Evolutionary conservation across 345 rosid genomes (phyloP), one percentile per base, ranked within the genome.

Genomic region (Bruguiera sexangula): DNA sequence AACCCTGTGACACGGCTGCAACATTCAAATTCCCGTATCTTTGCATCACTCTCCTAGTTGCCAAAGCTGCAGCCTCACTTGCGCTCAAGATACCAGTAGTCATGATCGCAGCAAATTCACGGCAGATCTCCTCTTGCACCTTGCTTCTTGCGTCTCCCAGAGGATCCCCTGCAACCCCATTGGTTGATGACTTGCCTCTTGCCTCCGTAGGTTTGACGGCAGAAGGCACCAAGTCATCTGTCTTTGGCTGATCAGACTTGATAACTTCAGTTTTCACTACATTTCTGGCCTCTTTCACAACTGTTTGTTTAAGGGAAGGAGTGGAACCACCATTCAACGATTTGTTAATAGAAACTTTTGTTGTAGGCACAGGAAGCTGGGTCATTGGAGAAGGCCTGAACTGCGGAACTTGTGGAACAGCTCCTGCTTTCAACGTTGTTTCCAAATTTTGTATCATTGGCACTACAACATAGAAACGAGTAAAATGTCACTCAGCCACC

Each of bases 371-470:
- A 30, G 79, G 30, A 7, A 82, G 46, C 75, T 77, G 85, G 21
- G 66, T 58, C 27, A 56, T 36, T 8, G 73, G n/a, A 36, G 81
- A 1, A 18, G 92, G 90, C 78, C 68, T 87, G 74, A 95, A 88
- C 67, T 95, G 98, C 50, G 98, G 97, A 73, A 66, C 96, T 46
- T 85, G 92, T 56, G 99, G 99, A 48, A 89, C 96, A 58, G 92
- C 97, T 60, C 97, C 97, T 0, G 90, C 85, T 83, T 70, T 89
- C 71, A 92, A 36, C 1, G 99, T 95, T 24, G 85, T 57, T 76
- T 92, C 97, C 19, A 95, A 73, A 74, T 88, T 91, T 66, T 92
- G 96, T 15, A 95, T 85, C 98, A 95, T 92, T 30, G 99, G 98
- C 98, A 92, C 98, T 95, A 80, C 62, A 84, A 55, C 37, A 34